Percentiles rank a stretch among this genome's conserved stretches.
phyloP scores from a whole-genome alignment of 805 yeast genomes.

The Myxozyma nipponensis region DNA sequence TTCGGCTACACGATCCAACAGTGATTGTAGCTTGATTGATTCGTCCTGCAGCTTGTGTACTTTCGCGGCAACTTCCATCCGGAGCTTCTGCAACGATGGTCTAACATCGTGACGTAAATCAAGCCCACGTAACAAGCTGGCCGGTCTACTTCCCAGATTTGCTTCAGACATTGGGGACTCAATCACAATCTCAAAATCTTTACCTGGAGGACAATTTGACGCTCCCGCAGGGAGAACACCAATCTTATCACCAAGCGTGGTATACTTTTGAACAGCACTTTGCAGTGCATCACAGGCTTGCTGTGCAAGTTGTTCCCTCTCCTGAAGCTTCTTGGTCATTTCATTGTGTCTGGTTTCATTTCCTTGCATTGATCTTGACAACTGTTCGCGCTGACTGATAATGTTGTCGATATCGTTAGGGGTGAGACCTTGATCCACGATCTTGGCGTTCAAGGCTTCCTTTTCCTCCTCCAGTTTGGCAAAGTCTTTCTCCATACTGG shows the following conservation, averaged over 20 bases:
- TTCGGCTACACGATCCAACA: slow-evolving; percentile 54
- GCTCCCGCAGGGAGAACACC: slow-evolving; percentile 35
- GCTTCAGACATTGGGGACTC: slow-evolving; percentile 43
- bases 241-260: slow-evolving; percentile 50
- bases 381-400: slow-evolving; percentile 56
- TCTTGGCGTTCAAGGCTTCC: slow-evolving; percentile 37
- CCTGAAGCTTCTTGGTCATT: slow-evolving; percentile 44
- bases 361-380: slow-evolving; percentile 52
- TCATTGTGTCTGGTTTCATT: slow-evolving; percentile 46
- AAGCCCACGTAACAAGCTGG: slow-evolving; percentile 40
- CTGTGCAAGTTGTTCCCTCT: slow-evolving; percentile 50
- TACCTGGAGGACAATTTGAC: slow-evolving; percentile 26
- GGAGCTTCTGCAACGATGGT: slow-evolving; percentile 43
- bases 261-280: slow-evolving; percentile 53
- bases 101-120: slow-evolving; percentile 41
- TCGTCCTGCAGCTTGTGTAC: slow-evolving; percentile 55
- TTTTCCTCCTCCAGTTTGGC: slow-evolving; percentile 13
- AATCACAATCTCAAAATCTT: slow-evolving; percentile 43
- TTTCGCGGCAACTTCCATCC: slow-evolving; percentile 45
- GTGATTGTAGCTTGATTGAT: slow-evolving; percentile 53
- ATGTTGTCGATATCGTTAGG: slow-evolving; percentile 60
- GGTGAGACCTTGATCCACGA: slow-evolving; percentile 56
- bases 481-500: slow-evolving; percentile 37
- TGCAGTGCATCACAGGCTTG: slow-evolving; percentile 51
- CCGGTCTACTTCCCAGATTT: slow-evolving; percentile 46